phyloP scores from a whole-genome alignment of 106 monocot genomes.

The Iris macrosiphon region DNA sequence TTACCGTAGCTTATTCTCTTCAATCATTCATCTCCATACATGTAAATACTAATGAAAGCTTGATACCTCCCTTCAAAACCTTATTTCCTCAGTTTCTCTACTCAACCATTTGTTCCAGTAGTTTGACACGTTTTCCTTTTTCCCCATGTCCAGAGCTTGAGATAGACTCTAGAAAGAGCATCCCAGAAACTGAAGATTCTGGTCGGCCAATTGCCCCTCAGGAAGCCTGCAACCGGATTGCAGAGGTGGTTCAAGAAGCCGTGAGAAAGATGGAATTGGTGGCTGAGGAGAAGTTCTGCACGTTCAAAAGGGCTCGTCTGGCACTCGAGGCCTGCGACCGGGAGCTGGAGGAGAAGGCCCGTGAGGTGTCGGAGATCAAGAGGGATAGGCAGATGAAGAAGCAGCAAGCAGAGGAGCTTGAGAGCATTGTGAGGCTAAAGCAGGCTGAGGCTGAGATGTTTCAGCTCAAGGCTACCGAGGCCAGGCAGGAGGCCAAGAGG shows the following conservation, averaged over 20 bases:
- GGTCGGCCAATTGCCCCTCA: constrained; percentile 68
- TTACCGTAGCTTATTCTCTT: too few species aligned
- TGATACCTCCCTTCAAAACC: too few species aligned
- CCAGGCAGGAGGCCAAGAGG: constrained; percentile 82
- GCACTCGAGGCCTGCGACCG: constrained; percentile 79
- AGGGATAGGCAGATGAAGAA: constrained; percentile 74
- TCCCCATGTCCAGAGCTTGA: constrained; percentile 52
- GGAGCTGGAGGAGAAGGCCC: constrained; percentile 82
- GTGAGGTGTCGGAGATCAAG: constrained; percentile 73
- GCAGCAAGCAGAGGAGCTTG: constrained; percentile 90
- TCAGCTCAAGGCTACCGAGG: constrained; percentile 91
- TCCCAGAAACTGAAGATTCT: constrained; percentile 41
- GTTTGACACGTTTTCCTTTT: too few species aligned
- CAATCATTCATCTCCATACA: too few species aligned
- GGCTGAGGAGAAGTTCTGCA: constrained; percentile 73
- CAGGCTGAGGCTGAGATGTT: constrained; percentile 97
- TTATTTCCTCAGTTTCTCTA: too few species aligned
- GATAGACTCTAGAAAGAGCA: constrained; percentile 44
- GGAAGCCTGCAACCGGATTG: constrained; percentile 76
- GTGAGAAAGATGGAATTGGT: constrained; percentile 95
- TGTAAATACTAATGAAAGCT: too few species aligned
- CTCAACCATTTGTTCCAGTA: too few species aligned
- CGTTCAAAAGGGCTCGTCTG: constrained; percentile 56
- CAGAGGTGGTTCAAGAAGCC: constrained; percentile 93
- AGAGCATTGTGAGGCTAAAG: constrained; percentile 92